Percentiles rank a stretch among this genome's conserved stretches.
These are phyloP conservation scores for Xerocomellus dryophilus DNA, from an alignment of 768 basidiomycete genomes.

Conservation along the genomic window DNA sequence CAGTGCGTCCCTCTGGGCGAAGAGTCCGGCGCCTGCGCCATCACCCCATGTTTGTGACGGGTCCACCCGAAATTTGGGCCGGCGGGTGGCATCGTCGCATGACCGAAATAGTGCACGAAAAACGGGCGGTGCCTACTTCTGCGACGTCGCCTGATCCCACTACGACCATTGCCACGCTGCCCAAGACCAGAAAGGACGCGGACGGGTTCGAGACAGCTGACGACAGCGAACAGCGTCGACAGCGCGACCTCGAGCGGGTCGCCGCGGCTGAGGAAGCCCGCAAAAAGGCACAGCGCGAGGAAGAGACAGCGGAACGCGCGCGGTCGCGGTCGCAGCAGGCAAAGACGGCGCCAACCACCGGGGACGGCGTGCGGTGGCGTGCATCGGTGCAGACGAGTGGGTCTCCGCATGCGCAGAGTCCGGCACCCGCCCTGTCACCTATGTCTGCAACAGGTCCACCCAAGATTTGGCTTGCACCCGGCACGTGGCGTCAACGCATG, in stretches of 20 bases:
- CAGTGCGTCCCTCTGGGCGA: too few relatives aligned
- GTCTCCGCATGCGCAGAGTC: constrained; percentile 55
- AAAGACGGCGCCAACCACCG: constrained; percentile 26
- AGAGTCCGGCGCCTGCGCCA: too few relatives aligned
- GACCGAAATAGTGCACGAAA: too few relatives aligned
- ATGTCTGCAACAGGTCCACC: constrained; percentile 28
- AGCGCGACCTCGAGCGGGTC: constrained; percentile 37
- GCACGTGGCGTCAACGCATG: constrained; percentile 56
- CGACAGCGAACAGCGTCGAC: constrained; percentile 41
- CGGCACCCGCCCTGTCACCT: constrained; percentile 44
- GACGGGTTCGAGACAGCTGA: too few relatives aligned
- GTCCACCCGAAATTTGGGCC: too few relatives aligned
- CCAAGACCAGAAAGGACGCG: too few relatives aligned
- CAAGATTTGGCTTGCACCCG: constrained; percentile 36
- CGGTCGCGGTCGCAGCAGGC: constrained; percentile 32
- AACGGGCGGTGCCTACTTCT: too few relatives aligned
- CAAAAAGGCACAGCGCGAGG: constrained; percentile 61
- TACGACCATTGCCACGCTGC: too few relatives aligned
- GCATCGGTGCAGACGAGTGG: constrained; percentile 29
- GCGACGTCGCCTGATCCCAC: too few relatives aligned
- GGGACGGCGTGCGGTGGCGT: constrained; percentile 13
- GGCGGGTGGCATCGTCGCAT: too few relatives aligned
- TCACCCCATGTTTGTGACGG: too few relatives aligned
- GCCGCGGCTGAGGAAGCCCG: constrained; percentile 53
- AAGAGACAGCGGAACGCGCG: constrained; percentile 58